Conservation (phyloP, 2,329 filamentous ascomycete genomes). For the Davidsoniella virescens region DNA sequence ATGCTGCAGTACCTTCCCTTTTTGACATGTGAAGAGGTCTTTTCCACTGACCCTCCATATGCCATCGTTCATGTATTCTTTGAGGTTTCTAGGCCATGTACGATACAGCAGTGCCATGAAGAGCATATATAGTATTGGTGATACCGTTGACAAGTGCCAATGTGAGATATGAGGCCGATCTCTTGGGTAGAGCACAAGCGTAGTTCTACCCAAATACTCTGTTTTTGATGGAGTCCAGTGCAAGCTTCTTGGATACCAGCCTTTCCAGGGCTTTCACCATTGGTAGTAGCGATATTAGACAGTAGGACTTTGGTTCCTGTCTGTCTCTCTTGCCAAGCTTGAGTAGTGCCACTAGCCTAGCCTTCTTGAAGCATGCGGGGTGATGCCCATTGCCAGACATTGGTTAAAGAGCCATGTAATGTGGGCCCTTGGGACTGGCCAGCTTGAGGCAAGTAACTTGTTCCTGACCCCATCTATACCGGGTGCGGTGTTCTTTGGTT, state of each 20-base stretch:
- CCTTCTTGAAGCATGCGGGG: background rate
- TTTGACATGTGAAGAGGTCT: too few relatives aligned
- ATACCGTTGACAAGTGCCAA: background rate
- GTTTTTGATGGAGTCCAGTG: too few relatives aligned
- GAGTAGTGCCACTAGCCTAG: background rate
- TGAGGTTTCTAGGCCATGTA: too few relatives aligned
- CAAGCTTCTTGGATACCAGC: slow-evolving; percentile 16
- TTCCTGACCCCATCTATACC: background rate
- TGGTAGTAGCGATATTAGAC: slow-evolving; percentile 17
- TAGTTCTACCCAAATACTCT: background rate
- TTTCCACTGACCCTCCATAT: too few relatives aligned
- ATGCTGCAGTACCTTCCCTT: too few relatives aligned
- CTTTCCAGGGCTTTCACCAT: too few relatives aligned
- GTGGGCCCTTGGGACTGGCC: slow-evolving; percentile 10
- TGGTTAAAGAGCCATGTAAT: slow-evolving; percentile 12
- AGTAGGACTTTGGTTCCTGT: slow-evolving; percentile 14
- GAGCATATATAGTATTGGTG: background rate
- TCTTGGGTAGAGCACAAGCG: background rate
- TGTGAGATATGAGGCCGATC: background rate
- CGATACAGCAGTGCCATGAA: too few relatives aligned
- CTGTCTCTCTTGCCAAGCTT: slow-evolving; percentile 14
- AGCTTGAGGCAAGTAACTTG: background rate
- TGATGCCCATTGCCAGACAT: background rate
- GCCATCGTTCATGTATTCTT: too few relatives aligned
- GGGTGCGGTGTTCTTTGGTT: too few relatives aligned